Base-by-base conservation (phyloP, 352 stramenopile genomes). In the Phytophthora nicotianae region DNA sequence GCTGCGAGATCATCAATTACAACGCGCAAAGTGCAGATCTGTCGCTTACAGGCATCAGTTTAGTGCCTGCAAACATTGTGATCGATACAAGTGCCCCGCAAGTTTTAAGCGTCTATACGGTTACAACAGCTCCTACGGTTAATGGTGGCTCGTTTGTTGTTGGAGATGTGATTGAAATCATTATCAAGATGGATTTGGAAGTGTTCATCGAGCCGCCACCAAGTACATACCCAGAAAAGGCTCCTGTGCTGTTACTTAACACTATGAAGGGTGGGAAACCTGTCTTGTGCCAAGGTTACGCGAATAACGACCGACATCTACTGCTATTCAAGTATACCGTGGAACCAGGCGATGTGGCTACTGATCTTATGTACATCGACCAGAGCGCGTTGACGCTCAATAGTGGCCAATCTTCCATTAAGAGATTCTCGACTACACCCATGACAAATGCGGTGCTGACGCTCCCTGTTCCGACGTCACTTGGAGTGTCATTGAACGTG, bases 171-270 rank as follows among this genome's bases (percentile, higher is more conserved):
- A 88, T 95, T 40, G 72, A 94, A 7, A 89, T 95, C 42, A 64
- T 95, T 26, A 72, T 95, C 1, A 68, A 90, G 41, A 91, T 90
- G 80, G 86, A 76, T 52, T 54, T 75, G 10, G 77, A 85, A 5
- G 87, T 95, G 13, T 88, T 88, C 49, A 86, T 95, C 50, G 82
- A 94, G 21, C 85, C 87, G 21, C 83, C 85, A 6, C 83, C 81
- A 4, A 89, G 61, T 48, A 77, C 66, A 3, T 88, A 91, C 29
- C 82, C 85, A 13, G 77, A 90, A 19, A 93, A 93, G 63, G 87
- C 85, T 0, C 87, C 87, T 7, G 26, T 86, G 14, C 47, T 95
- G 23, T 57, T 90, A 29, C 69, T 95, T 11, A 88, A 88, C 47
- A 89, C 81, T 0, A 62, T 65, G 3, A 58, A 70, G 0, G 50